Percentiles rank a stretch among this genome's conserved stretches.
These are phyloP conservation scores for Turritis glabra DNA, from an alignment of 345 rosid species.

Conservation along the genomic window DNA sequence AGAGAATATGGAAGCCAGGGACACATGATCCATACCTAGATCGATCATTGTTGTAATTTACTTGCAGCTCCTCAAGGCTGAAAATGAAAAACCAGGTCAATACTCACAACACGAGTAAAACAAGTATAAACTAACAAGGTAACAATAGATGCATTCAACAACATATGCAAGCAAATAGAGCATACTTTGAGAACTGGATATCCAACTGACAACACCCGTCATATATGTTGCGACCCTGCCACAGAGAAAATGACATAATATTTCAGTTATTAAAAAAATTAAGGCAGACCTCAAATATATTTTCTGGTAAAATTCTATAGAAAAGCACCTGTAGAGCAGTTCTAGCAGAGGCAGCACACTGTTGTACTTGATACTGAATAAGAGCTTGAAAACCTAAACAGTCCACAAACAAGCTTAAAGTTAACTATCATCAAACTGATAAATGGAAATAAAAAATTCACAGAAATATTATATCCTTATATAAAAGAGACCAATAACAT, in stretches of 20 bases:
- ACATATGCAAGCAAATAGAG: conserved; percentile 16
- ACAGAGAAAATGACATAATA: background rate
- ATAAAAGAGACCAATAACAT: conserved; percentile 3
- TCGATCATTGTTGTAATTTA: conserved; percentile 93
- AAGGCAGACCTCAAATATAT: background rate
- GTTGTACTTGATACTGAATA: conserved; percentile 78
- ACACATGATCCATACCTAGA: conserved; percentile 59
- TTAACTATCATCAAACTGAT: background rate
- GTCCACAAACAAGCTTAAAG: conserved; percentile 13
- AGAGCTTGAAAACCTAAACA: conserved; percentile 93
- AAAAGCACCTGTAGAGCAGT: conserved; percentile 79
- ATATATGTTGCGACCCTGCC: conserved; percentile 93
- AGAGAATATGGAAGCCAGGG: background rate
- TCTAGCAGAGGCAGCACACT: conserved; percentile 80
- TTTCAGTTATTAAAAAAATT: background rate
- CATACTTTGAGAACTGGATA: conserved; percentile 97
- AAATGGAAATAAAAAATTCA: background rate
- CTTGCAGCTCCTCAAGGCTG: conserved; percentile 98
- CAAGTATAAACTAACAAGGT: background rate
- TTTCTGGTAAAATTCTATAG: background rate
- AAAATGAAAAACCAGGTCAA: conserved; percentile 29
- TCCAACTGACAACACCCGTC: conserved; percentile 99
- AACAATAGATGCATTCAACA: background rate
- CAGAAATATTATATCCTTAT: background rate
- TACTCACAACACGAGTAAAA: background rate